Percentiles rank a stretch among this genome's conserved stretches.
Conservation (phyloP, 2,329 filamentous ascomycete species). For the Verticillium longisporum region DNA sequence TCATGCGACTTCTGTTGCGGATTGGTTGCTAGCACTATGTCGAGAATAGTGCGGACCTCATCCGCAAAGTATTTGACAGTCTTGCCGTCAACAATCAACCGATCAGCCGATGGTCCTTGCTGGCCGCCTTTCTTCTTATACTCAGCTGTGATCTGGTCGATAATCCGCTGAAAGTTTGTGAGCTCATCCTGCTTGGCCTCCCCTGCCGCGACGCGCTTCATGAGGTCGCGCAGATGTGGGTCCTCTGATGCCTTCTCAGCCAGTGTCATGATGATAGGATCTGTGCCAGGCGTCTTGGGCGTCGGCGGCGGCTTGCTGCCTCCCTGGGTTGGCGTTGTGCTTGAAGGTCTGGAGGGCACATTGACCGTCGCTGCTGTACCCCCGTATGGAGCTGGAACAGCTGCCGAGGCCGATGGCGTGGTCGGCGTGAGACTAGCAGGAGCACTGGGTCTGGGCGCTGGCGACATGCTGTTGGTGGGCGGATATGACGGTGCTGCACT, state of each 20-base stretch:
- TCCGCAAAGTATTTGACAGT: slow-evolving; percentile 55
- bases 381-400: slow-evolving; percentile 12
- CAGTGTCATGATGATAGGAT: slow-evolving; percentile 70
- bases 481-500: slow-evolving; percentile 3
- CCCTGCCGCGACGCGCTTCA: slow-evolving; percentile 76
- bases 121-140: slow-evolving; percentile 44
- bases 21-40: slow-evolving; percentile 53
- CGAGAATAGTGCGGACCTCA: slow-evolving; percentile 50
- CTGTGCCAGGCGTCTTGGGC: slow-evolving; percentile 9
- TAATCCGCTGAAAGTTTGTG: slow-evolving; percentile 71
- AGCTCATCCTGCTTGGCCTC: slow-evolving; percentile 62
- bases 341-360: slow-evolving; percentile 7
- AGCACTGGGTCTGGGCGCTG: neutral
- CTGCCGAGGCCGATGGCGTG: slow-evolving; percentile 3
- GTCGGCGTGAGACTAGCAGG: slow-evolving; percentile 9
- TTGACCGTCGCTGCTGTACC: neutral
- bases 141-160: slow-evolving; percentile 66
- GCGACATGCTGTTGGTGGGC: neutral
- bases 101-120: slow-evolving; percentile 47
- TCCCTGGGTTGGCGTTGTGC: slow-evolving; percentile 9
- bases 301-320: slow-evolving; percentile 4
- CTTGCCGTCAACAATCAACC: slow-evolving; percentile 46
- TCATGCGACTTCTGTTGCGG: slow-evolving; percentile 47
- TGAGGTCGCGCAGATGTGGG: slow-evolving; percentile 65
- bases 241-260: slow-evolving; percentile 71